Conservation (phyloP, 2,329 filamentous ascomycete genomes). For the Parascedosporium putredinis region DNA sequence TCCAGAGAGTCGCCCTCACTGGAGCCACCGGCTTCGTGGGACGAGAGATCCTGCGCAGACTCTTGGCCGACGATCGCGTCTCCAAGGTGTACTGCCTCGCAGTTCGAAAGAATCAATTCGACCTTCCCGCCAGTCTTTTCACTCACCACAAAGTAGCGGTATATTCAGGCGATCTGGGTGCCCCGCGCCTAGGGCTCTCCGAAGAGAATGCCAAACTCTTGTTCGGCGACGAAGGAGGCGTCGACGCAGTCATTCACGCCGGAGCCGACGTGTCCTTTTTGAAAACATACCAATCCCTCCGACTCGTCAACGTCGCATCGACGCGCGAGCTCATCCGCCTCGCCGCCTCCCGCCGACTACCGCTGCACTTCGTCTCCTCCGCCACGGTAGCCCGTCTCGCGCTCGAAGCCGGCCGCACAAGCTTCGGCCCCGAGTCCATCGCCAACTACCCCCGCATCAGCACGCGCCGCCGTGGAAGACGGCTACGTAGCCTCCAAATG, state of each 20-base stretch:
- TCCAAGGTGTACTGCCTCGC: slow-evolving; percentile 34
- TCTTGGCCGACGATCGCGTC: slow-evolving; percentile 22
- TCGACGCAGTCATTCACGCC: slow-evolving; percentile 39
- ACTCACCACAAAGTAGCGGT: slow-evolving; percentile 20
- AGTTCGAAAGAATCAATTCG: slow-evolving; percentile 18
- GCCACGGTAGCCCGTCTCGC: slow-evolving; percentile 11
- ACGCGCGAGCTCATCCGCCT: slow-evolving; percentile 24
- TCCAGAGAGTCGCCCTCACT: slow-evolving; percentile 21
- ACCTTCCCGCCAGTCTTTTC: slow-evolving; percentile 9
- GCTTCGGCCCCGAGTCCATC: slow-evolving; percentile 11
- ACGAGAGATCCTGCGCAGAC: slow-evolving; percentile 22
- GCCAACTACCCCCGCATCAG: background rate
- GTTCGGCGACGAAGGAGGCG: slow-evolving; percentile 8
- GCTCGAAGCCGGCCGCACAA: background rate
- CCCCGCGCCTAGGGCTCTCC: slow-evolving; percentile 26
- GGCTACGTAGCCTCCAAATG: slow-evolving; percentile 25
- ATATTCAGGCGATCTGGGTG: slow-evolving; percentile 26
- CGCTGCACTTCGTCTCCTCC: slow-evolving; percentile 22
- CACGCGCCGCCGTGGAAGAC: slow-evolving; percentile 13
- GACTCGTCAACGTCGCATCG: slow-evolving; percentile 23
- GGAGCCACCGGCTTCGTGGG: slow-evolving; percentile 32
- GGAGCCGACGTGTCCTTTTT: slow-evolving; percentile 30
- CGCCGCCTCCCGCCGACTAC: slow-evolving; percentile 13
- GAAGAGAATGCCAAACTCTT: slow-evolving; percentile 9
- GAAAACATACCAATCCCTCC: slow-evolving; percentile 25